Base-by-base conservation (phyloP, 2,329 filamentous ascomycete genomes). In the Monosporascus sp. region DNA sequence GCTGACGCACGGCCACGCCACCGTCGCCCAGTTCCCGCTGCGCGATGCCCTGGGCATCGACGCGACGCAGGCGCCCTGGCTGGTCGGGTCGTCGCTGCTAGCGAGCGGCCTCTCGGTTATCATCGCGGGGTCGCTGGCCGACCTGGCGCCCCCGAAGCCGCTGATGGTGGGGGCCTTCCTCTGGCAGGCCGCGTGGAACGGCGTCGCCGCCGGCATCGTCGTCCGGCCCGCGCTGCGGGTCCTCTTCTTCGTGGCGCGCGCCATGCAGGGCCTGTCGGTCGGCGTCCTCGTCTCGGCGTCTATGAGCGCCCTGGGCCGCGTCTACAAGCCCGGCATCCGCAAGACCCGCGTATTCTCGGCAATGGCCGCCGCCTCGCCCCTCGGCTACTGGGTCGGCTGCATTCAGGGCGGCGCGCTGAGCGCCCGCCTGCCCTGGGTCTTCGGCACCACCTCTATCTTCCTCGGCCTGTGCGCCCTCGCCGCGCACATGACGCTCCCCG, bases 41-140 rank as follows among this genome's bases (percentile, higher is more conserved):
- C 65, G 68, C 37, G 42, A 57, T 14, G 70, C 70, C 1, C 60
- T 76, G 3, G 71, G 66, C 1, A 68, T 75, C n/a, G 62, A 64
- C 9, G 68, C 67, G 46, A 67, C 69, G 5, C 62, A 74, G 51
- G 60, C 73, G 1, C 72, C 73, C 1, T 76, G 73, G 73, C 63
- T 75, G 1, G 61, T 72, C 1, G 73, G 73, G 7, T 66, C 72
- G 1, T 73, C 71, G 53, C 65, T 73, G 34, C 64, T 70, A 1
- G 72, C 73, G 2, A 68, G 72, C 9, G 73, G 72, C 2, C 54
- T 76, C 2, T 73, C 70, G 0, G 73, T 76, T 25, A 70, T 75
- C 9, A 62, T 67, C n/a, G 74, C 61, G 1, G 62, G 62, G 2
- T 61, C 62, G 17, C 53, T 64, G 6, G 68, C 70, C 2, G 73